phyloP scores from a whole-genome alignment of 139 green algal genomes.

The Yamagishiella unicocca region DNA sequence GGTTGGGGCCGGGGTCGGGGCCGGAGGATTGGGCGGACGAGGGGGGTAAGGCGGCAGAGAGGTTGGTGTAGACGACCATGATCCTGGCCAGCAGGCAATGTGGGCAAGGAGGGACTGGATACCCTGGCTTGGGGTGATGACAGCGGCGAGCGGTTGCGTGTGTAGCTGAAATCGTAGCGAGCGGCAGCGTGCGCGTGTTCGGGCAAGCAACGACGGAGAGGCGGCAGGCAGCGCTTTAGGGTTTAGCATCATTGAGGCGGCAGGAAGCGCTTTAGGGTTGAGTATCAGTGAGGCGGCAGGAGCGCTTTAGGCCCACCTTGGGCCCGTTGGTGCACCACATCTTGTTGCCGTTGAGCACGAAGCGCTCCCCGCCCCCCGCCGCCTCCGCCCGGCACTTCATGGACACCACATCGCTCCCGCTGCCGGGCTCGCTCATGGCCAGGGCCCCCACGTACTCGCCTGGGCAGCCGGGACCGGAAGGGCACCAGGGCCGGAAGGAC shows the following conservation, averaged over 20 bases:
- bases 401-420: slow-evolving; percentile 91
- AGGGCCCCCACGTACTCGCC: slow-evolving; percentile 92
- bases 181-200: too few species aligned
- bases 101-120: too few species aligned
- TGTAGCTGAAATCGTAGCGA: too few species aligned
- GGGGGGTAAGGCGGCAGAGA: not conserved
- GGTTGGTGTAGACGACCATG: not conserved
- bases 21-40: not conserved
- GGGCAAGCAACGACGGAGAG: too few species aligned
- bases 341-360: slow-evolving; percentile 93
- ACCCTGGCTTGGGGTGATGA: too few species aligned
- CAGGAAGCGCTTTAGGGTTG: too few species aligned
- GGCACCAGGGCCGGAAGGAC: not conserved
- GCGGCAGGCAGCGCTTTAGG: too few species aligned
- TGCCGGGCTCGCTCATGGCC: slow-evolving; percentile 89
- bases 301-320: slow-evolving; percentile 52
- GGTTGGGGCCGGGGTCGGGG: not conserved
- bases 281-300: too few species aligned
- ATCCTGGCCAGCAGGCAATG: not conserved
- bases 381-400: slow-evolving; percentile 81
- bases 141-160: too few species aligned
- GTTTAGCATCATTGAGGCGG: too few species aligned
- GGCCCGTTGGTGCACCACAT: slow-evolving; percentile 97
- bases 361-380: slow-evolving; percentile 59
- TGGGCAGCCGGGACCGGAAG: slow-evolving; percentile 21